Evolutionary conservation across 768 basidiomycete genomes (phyloP), one percentile per base, ranked within the genome.

Genomic region (Neoboletus brunneissimus): DNA sequence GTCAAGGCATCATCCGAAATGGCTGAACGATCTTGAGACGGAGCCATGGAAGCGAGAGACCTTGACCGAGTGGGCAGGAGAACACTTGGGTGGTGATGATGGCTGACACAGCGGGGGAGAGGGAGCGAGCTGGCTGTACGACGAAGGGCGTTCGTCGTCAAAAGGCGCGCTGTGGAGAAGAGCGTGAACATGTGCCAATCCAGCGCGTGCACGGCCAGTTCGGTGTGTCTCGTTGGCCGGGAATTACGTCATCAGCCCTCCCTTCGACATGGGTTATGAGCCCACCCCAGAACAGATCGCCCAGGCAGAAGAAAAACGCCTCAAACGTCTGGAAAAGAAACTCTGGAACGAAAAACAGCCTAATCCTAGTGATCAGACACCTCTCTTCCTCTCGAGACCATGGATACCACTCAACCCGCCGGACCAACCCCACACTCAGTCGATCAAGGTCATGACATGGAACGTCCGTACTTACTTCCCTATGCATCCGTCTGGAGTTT

Each of bases 391-490:
- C 42, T 34, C 48, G 53, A 71, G 62, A 67, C 62, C 40, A 55
- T 82, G 81, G 81, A 38, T 74, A 43, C 60, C 65, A 13, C 61
- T 75, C 31, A 52, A 59, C 5, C 38, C 22, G 4, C 49, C 47
- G 2, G n/a, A 27, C 29, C 44, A 48, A 8, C 38, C 3, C 22
- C 46, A 23, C 23, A 8, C 53, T n/a, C 46, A 10, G 35, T 15
- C 59, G 27, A 56, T 85, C 58, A 89, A 77, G 65, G 68, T 94
- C 48, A 76, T 90, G 75, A 88, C 88, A 5, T 94, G 91, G 90
- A 94, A 94, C 76, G 89, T 93, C 56, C 60, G 89, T 85, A 48
- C 20, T 38, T 16, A 0, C 29, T 48, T 48, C 44, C 20, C 37
- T 22, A 25, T 50, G n/a, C 41, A 46, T 55, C 31, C 32, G 31